Evolutionary conservation across 2,329 filamentous ascomycete species (phyloP).

Genomic region (Fusarium udum): DNA sequence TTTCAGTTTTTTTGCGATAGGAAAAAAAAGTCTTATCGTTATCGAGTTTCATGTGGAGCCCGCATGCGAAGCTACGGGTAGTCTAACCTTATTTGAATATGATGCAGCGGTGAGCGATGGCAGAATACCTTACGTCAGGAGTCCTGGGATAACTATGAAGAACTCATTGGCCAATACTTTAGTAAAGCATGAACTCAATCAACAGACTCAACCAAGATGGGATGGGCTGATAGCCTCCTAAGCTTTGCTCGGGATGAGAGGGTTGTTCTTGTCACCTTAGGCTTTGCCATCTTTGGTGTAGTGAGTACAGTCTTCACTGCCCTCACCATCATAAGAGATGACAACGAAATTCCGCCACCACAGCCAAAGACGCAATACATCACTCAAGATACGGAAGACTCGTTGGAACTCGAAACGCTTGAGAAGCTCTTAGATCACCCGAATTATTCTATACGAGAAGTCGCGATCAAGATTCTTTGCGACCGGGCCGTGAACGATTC

Average conservation of each 20-base stretch:
- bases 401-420: conserved; percentile 72
- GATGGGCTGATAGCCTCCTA: conserved; percentile 45
- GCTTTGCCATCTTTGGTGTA: conserved; percentile 67
- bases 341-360: conserved; percentile 71
- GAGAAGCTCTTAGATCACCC: conserved; percentile 74
- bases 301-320: conserved; percentile 65
- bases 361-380: conserved; percentile 77
- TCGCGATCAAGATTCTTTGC: conserved; percentile 68
- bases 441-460: conserved; percentile 77
- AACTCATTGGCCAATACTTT: background rate
- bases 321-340: conserved; percentile 68
- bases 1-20: conserved; percentile 38
- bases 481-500: conserved; percentile 68
- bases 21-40: conserved; percentile 45
- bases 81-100: background rate
- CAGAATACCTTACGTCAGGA: conserved; percentile 37
- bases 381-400: conserved; percentile 78
- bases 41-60: conserved; percentile 32
- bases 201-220: conserved; percentile 50
- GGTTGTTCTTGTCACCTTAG: conserved; percentile 62
- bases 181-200: conserved; percentile 24
- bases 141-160: background rate
- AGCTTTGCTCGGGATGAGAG: conserved; percentile 59
- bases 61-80: background rate
- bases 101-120: conserved; percentile 5